These are phyloP conservation scores for Hirsutella rhossiliensis DNA, from an alignment of 2,329 filamentous ascomycete species.

Conservation along the genomic window DNA sequence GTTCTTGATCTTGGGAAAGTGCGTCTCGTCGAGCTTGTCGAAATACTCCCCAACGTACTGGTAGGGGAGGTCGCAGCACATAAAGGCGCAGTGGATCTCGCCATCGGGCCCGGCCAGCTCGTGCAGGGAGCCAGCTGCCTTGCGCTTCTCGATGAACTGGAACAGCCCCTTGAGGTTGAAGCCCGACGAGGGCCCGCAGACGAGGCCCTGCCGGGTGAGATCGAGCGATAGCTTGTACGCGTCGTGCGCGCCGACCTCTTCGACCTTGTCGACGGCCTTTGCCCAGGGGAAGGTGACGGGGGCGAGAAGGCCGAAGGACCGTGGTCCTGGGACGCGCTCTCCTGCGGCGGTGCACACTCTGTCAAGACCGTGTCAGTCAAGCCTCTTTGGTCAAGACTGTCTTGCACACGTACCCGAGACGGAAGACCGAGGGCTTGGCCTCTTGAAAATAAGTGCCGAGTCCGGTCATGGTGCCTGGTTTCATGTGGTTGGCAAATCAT, in stretches of 20 bases:
- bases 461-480: conserved; percentile 26
- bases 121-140: conserved; percentile 28
- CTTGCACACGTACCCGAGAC: conserved; percentile 14
- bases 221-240: conserved; percentile 40
- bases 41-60: conserved; percentile 52
- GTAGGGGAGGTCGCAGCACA: conserved; percentile 52
- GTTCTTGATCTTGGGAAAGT: conserved; percentile 37
- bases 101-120: conserved; percentile 32
- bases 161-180: conserved; percentile 42
- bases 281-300: conserved; percentile 47
- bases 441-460: conserved; percentile 37
- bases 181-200: conserved; percentile 50
- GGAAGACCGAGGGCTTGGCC: conserved; percentile 32
- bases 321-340: conserved; percentile 45
- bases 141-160: conserved; percentile 36
- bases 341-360: conserved; percentile 45
- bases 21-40: conserved; percentile 33
- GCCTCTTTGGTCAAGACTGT: too few relatives aligned
- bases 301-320: conserved; percentile 35
- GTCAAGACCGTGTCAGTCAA: not conserved
- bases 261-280: conserved; percentile 39
- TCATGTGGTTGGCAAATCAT: not conserved
- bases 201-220: conserved; percentile 42
- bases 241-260: conserved; percentile 42
- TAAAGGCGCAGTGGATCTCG: conserved; percentile 40